phyloP scores from a whole-genome alignment of 169 alveolate species.

The Plasmodium chabaudi region DNA sequence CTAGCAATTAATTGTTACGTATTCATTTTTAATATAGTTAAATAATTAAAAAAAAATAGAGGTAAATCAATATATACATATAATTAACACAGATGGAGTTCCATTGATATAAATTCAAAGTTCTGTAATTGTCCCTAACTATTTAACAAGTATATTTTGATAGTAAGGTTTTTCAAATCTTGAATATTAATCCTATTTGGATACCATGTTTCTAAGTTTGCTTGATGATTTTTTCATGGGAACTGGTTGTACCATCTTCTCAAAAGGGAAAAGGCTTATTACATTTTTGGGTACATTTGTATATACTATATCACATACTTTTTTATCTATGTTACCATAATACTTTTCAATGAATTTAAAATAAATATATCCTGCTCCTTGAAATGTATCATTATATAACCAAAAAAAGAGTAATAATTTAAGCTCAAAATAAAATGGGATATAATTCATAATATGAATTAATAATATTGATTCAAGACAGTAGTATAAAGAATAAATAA shows the following conservation, averaged over 20 bases:
- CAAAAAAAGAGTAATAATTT: constrained; percentile 83
- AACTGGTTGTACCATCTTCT: not conserved
- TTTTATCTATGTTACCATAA: constrained; percentile 40
- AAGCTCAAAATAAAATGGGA: constrained; percentile 83
- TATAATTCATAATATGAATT: constrained; percentile 47
- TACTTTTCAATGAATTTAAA: constrained; percentile 69
- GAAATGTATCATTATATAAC: constrained; percentile 84
- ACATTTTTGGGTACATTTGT: constrained; percentile 36
- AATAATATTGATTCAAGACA: constrained; percentile 75
- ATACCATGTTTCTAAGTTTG: constrained; percentile 53
- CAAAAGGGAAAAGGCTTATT: constrained; percentile 25
- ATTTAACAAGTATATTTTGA: too few relatives aligned
- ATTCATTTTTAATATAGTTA: not conserved
- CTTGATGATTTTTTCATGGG: constrained; percentile 45
- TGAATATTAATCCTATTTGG: constrained; percentile 56
- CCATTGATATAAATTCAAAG: too few relatives aligned
- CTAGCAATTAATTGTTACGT: not conserved
- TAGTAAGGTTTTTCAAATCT: not conserved
- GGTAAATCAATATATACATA: too few relatives aligned
- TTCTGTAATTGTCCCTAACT: too few relatives aligned
- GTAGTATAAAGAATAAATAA: constrained; percentile 76
- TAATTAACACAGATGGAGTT: too few relatives aligned
- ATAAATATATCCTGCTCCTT: constrained; percentile 86
- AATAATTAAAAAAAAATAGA: not conserved
- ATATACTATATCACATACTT: constrained; percentile 39